These are phyloP conservation scores for Sanguinoderma infundibulare DNA, from an alignment of 1,284 basidiomycete species.

Conservation along the genomic window DNA sequence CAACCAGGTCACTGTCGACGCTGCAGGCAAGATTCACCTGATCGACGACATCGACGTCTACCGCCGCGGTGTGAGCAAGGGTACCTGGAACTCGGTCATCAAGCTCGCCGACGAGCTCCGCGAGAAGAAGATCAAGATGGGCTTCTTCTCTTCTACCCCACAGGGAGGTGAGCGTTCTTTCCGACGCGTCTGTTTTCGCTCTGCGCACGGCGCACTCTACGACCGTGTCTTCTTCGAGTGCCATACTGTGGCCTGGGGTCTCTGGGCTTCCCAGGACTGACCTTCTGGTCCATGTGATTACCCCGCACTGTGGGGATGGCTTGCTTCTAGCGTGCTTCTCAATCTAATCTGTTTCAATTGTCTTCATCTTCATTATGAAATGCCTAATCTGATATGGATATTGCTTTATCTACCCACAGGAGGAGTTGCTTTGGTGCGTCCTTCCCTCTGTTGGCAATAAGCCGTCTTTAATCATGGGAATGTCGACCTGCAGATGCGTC, in stretches of 20 bases:
- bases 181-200: not conserved
- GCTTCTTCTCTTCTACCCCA: slow-evolving; percentile 89
- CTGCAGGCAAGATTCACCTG: slow-evolving; percentile 79
- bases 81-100: slow-evolving; percentile 78
- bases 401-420: slow-evolving; percentile 44
- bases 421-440: slow-evolving; percentile 82
- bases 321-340: slow-evolving; percentile 24
- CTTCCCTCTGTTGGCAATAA: slow-evolving; percentile 1
- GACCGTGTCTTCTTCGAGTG: not conserved
- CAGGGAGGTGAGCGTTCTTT: slow-evolving; percentile 68
- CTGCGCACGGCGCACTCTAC: not conserved
- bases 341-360: slow-evolving; percentile 8
- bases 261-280: not conserved
- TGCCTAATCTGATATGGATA: slow-evolving; percentile 30
- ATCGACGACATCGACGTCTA: slow-evolving; percentile 78
- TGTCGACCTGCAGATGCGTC: slow-evolving; percentile 71
- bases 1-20: slow-evolving; percentile 82
- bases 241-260: not conserved
- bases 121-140: slow-evolving; percentile 83
- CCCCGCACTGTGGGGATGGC: slow-evolving; percentile 30
- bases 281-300: slow-evolving; percentile 8
- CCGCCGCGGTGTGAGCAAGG: slow-evolving; percentile 64
- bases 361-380: slow-evolving; percentile 12
- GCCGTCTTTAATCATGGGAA: slow-evolving; percentile 17
- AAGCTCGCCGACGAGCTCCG: slow-evolving; percentile 83